Evolutionary conservation across 345 rosid genomes (phyloP), one percentile per base, ranked within the genome.

Genomic region (Boechera stricta): DNA sequence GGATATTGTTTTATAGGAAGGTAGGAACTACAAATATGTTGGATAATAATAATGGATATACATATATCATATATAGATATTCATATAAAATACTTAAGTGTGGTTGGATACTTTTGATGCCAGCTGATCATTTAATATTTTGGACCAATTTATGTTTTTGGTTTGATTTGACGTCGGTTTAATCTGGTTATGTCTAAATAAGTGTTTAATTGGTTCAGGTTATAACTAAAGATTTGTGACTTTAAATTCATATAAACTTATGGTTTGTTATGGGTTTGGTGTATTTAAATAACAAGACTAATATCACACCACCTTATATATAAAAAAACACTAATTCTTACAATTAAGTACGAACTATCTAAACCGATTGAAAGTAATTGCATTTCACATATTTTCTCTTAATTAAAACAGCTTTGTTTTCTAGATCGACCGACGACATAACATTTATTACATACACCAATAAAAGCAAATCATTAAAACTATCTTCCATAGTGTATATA

Each of bases 401-500:
- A 44, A 55, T 13, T 77, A 54, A 26, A 54, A n/a, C 58, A 55
- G 58, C 51, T 63, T 71, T 55, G 18, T 21, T 55, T 70, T 24
- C 67, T 47, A 28, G 72, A 47, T 64, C 21, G 15, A 71, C 81
- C 81, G 72, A 71, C 81, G 35, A 65, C 15, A 65, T 29, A 56
- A 64, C 77, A 71, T 71, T 77, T 47, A 77, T 48, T 57, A 64
- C 72, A 47, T 28, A 8, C 81, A 77, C 81, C 72, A 64, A 64
- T 56, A 63, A 65, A 71, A 26, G 72, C 7, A 48, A 42, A 57
- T 38, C 62, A 71, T 38, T 57, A 47, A 56, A 56, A 47, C 54
- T 18, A 35, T 16, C 15, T 12, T 55, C 29, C 38, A 10, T 55
- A 1, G 5, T 16, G 2, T 53, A 51, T 67, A 62, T 7, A 62